These are phyloP conservation scores for Tetradesmus lagerheimii DNA, from an alignment of 139 green algal species.

Conservation along the genomic window DNA sequence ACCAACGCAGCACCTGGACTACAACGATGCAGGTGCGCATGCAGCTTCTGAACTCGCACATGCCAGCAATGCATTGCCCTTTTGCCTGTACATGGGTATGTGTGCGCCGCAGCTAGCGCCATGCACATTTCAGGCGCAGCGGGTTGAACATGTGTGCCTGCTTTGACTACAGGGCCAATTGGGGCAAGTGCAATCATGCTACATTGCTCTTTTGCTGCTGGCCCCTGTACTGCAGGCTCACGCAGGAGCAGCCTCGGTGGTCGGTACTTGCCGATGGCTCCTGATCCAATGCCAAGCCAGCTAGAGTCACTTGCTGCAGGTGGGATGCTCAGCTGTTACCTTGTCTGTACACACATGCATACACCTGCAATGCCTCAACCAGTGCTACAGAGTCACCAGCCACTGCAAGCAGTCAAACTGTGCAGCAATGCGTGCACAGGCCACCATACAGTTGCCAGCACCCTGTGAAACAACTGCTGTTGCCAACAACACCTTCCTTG, in stretches of 20 bases:
- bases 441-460: background rate
- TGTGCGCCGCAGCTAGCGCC: background rate
- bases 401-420: background rate
- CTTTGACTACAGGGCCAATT: background rate
- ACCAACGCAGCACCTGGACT: background rate
- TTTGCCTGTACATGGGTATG: background rate
- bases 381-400: too few relatives aligned
- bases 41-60: background rate
- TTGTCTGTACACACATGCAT: background rate
- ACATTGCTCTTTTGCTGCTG: background rate
- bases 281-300: background rate
- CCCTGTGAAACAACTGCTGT: background rate
- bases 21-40: background rate
- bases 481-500: background rate
- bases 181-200: background rate
- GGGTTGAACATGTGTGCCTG: background rate
- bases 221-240: background rate
- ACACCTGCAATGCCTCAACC: too few relatives aligned
- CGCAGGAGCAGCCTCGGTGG: constrained; percentile 9
- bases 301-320: background rate
- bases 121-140: background rate
- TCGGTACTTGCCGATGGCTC: background rate
- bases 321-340: background rate
- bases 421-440: background rate
- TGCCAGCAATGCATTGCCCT: too few relatives aligned